These are phyloP conservation scores for Dryas octopetala DNA, from an alignment of 306 rosid genomes.

Conservation along the genomic window DNA sequence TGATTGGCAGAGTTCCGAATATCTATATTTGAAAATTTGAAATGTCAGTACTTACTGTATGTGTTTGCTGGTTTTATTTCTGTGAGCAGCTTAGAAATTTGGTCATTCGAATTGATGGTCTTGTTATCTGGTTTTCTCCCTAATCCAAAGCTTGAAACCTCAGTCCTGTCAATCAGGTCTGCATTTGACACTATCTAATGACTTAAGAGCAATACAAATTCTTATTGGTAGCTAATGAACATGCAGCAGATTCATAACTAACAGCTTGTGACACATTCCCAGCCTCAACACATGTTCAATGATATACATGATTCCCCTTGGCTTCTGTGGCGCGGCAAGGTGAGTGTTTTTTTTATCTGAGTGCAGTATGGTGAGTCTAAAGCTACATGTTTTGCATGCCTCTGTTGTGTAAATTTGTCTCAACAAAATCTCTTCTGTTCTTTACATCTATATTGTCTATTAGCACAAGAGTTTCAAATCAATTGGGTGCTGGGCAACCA, in stretches of 20 bases:
- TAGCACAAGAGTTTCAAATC: slow-evolving; percentile 50
- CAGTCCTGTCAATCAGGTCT: slow-evolving; percentile 35
- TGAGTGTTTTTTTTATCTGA: too few relatives aligned
- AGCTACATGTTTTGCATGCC: neutral
- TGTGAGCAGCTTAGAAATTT: slow-evolving; percentile 24
- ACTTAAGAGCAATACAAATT: neutral
- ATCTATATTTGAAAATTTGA: neutral
- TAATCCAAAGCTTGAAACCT: slow-evolving; percentile 35
- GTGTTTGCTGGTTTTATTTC: neutral
- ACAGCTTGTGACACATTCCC: neutral
- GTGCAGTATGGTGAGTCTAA: slow-evolving; percentile 22
- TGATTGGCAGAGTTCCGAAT: neutral
- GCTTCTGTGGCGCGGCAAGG: slow-evolving; percentile 35
- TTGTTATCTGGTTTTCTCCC: slow-evolving; percentile 35
- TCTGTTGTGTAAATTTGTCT: neutral
- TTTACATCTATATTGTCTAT: neutral
- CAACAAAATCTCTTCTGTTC: neutral
- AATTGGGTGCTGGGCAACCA: slow-evolving; percentile 41
- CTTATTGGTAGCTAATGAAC: neutral
- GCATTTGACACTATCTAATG: neutral
- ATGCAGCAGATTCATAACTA: neutral
- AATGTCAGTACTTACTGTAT: neutral
- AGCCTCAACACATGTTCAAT: slow-evolving; percentile 38
- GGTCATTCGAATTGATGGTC: slow-evolving; percentile 39
- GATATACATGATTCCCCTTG: slow-evolving; percentile 48